Percentiles rank a stretch among this genome's conserved stretches.
These are phyloP conservation scores for Colletotrichum theobromicola DNA, from an alignment of 2,329 filamentous ascomycete genomes.

Conservation along the genomic window DNA sequence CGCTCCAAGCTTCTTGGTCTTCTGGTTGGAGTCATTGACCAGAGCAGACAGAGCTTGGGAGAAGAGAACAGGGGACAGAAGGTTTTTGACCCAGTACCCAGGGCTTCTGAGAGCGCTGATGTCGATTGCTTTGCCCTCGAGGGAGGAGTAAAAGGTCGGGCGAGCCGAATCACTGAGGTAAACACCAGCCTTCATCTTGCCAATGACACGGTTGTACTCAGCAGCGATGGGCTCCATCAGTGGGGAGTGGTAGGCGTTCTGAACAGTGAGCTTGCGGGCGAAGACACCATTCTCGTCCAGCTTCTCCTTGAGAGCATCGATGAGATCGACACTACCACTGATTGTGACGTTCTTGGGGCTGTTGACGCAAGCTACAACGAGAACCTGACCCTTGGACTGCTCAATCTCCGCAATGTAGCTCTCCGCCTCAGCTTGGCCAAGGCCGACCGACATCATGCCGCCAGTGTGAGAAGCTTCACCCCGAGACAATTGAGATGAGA, in stretches of 20 bases:
- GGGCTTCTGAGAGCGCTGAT: neutral
- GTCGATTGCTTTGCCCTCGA: neutral
- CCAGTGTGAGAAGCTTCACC: slow-evolving; percentile 36
- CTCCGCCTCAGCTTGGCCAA: slow-evolving; percentile 45
- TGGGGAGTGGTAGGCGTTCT: slow-evolving; percentile 22
- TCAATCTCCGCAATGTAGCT: slow-evolving; percentile 4
- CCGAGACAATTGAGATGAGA: slow-evolving; percentile 22
- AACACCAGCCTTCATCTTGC: neutral
- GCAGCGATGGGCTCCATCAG: slow-evolving; percentile 24
- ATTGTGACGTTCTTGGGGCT: slow-evolving; percentile 57
- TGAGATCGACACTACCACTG: slow-evolving; percentile 30
- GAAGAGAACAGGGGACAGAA: neutral
- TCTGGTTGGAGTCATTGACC: neutral
- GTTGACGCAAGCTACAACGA: slow-evolving; percentile 50
- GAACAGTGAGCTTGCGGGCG: slow-evolving; percentile 22
- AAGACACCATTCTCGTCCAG: slow-evolving; percentile 18
- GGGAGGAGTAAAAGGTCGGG: neutral
- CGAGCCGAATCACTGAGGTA: neutral
- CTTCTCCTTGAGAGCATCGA: slow-evolving; percentile 31
- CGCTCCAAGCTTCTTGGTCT: neutral
- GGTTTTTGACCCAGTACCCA: neutral
- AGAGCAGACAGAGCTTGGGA: neutral
- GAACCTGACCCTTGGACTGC: neutral
- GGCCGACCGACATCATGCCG: slow-evolving; percentile 61
- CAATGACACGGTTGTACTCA: slow-evolving; percentile 22